Percentiles rank a stretch among this genome's conserved stretches.
phyloP scores from a whole-genome alignment of 1,139 yeast species.

The Sugiyamaella castrensis region DNA sequence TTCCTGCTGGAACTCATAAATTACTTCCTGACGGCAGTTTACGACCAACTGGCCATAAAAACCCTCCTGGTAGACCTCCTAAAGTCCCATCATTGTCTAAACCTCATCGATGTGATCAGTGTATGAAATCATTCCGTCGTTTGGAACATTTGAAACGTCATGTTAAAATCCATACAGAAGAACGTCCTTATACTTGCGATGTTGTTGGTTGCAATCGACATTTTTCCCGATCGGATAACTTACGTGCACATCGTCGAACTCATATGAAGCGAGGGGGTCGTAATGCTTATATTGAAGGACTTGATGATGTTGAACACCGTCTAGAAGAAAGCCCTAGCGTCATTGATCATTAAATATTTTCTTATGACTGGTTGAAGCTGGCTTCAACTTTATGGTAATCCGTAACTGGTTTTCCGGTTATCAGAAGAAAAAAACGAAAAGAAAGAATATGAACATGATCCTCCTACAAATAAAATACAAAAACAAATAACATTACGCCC shows the following conservation, averaged over 20 bases:
- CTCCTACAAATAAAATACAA: too few relatives aligned
- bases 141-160: constrained; percentile 93
- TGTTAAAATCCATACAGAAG: constrained; percentile 81
- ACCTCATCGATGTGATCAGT: constrained; percentile 19
- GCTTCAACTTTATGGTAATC: too few relatives aligned
- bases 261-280: constrained; percentile 56
- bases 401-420: too few relatives aligned
- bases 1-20: neutral
- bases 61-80: constrained; percentile 5
- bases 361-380: too few relatives aligned
- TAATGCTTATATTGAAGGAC: constrained; percentile 41
- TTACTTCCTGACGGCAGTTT: constrained; percentile 8
- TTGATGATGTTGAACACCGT: constrained; percentile 16
- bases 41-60: neutral
- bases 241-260: constrained; percentile 73
- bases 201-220: constrained; percentile 60
- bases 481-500: neutral
- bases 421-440: neutral
- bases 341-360: neutral
- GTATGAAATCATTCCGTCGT: constrained; percentile 80
- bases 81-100: constrained; percentile 1
- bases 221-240: constrained; percentile 74
- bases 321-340: too few relatives aligned
- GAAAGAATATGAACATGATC: neutral
- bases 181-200: constrained; percentile 80